Conservation (phyloP, 75 land plant genomes). For the Isoetes taiwanensis region DNA sequence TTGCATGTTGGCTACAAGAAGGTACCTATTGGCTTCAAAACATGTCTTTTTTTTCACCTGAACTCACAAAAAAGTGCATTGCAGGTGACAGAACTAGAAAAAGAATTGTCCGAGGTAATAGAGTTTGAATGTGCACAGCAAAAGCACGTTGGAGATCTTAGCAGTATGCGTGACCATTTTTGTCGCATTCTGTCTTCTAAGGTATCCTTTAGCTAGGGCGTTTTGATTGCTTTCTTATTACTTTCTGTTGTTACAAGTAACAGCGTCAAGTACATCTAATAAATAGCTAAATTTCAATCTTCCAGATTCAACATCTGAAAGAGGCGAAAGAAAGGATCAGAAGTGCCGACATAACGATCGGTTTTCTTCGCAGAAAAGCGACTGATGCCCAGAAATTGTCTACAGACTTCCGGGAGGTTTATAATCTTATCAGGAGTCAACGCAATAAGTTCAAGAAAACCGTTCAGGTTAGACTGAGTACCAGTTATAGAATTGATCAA, state of each 20-base stretch:
- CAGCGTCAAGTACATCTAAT: not conserved
- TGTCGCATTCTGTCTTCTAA: slow-evolving; percentile 15
- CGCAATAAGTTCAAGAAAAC: slow-evolving; percentile 20
- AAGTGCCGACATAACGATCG: not conserved
- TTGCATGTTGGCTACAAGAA: slow-evolving; percentile 8
- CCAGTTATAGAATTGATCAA: not conserved
- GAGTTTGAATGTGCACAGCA: slow-evolving; percentile 9
- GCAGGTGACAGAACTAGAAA: slow-evolving; percentile 17
- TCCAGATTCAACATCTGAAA: slow-evolving; percentile 16
- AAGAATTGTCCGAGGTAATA: not conserved
- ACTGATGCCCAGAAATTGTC: slow-evolving; percentile 9
- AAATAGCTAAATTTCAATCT: not conserved
- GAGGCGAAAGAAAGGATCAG: slow-evolving; percentile 13
- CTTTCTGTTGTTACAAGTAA: no score
- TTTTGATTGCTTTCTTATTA: not conserved
- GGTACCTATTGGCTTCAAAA: not conserved
- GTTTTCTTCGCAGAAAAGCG: slow-evolving; percentile 11
- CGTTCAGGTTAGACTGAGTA: slow-evolving; percentile 12
- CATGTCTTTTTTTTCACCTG: not conserved
- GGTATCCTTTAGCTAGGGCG: not conserved
- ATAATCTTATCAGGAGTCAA: slow-evolving; percentile 19
- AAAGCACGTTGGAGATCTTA: slow-evolving; percentile 13
- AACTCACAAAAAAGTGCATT: not conserved
- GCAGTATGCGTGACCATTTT: slow-evolving; percentile 15
- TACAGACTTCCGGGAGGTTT: slow-evolving; percentile 9